Base-by-base conservation (phyloP, 192 early-diverging fungal genomes). In the Coemansia guatemalensis region DNA sequence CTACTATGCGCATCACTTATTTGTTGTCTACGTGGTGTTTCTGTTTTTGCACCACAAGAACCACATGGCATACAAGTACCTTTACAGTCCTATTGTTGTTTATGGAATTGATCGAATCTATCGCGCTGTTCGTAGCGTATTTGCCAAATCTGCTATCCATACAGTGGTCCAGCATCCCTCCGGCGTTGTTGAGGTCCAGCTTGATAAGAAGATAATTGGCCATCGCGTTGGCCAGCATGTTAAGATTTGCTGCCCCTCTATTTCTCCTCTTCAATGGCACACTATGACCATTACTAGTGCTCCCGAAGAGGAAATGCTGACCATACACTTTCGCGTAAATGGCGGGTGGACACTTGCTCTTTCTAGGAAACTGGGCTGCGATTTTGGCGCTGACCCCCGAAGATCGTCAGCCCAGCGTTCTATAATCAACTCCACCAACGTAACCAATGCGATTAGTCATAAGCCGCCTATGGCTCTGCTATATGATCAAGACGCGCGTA, bases 1-100 rank as follows among this genome's bases (percentile, higher is more conserved):
- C 71, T 92, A 90, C 83, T 90, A 84, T 69, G 80, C 83, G 52
- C 92, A 94, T 75, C 90, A 94, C 64, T 78, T 91, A 17, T 89
- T 87, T 62, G 62, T 92, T 33, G 67, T 84, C 8, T 91, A 84
- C 67, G 86, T 88, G 74, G 71, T 83, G 21, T 66, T 85, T 32
- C 81, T 91, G 47, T 88, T 90, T 56, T 80, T 92, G 54, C 92
- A 94, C 60, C 82, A 85, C 48, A 71, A 73, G 22, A 85, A 80
- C 64, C 83, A 71, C 62, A 66, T 86, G 51, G 74, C 86, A 51
- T 81, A 75, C 48, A 87, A 87, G 68, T 89, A 87, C 65, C 73
- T 87, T 64, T 65, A 82, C 0, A 71, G 82, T 1, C 84, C 84
- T 17, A 64, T 83, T 1, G 60, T 73, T 6, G 66, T 91, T 35